Evolutionary conservation across 495 filamentous ascomycete species (phyloP).

Genomic region (Podospora anserina): DNA sequence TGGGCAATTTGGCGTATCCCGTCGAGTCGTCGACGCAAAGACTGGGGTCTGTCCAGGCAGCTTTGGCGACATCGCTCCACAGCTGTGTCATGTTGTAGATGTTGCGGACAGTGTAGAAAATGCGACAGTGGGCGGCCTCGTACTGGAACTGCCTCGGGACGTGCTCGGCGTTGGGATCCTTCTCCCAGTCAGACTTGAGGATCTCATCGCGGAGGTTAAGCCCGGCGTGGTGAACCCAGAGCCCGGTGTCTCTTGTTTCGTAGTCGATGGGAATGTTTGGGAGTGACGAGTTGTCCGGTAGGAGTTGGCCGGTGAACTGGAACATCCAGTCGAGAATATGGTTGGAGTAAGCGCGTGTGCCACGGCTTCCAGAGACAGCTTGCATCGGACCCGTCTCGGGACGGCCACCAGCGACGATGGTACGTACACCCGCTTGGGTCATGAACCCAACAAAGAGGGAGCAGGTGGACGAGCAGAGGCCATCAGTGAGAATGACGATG

Average conservation of each 20-base stretch:
- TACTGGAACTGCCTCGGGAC: slow-evolving; percentile 47
- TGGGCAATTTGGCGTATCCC: not conserved
- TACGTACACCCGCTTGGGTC: slow-evolving; percentile 53
- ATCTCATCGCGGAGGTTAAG: slow-evolving; percentile 45
- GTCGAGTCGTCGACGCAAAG: slow-evolving; percentile 3
- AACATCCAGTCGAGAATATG: slow-evolving; percentile 34
- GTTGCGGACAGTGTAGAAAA: slow-evolving; percentile 46
- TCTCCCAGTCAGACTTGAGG: slow-evolving; percentile 18
- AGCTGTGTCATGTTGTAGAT: slow-evolving; percentile 42
- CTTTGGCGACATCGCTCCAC: slow-evolving; percentile 40
- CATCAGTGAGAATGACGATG: slow-evolving; percentile 51
- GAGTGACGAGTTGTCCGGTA: slow-evolving; percentile 26
- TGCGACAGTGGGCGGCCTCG: slow-evolving; percentile 47
- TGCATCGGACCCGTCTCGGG: slow-evolving; percentile 54
- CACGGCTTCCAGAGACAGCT: slow-evolving; percentile 57
- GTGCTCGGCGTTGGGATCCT: not conserved
- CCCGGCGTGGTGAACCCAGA: slow-evolving; percentile 30
- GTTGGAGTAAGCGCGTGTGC: slow-evolving; percentile 25
- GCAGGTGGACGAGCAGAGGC: slow-evolving; percentile 58
- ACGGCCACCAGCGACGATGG: slow-evolving; percentile 58
- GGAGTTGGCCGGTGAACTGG: slow-evolving; percentile 19
- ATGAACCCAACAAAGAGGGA: slow-evolving; percentile 57
- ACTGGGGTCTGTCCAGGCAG: slow-evolving; percentile 22
- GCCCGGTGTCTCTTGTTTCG: slow-evolving; percentile 20
- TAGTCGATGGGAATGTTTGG: slow-evolving; percentile 10